These are phyloP conservation scores for Lanmaoa rubissima DNA, from an alignment of 768 basidiomycete species.

Conservation along the genomic window DNA sequence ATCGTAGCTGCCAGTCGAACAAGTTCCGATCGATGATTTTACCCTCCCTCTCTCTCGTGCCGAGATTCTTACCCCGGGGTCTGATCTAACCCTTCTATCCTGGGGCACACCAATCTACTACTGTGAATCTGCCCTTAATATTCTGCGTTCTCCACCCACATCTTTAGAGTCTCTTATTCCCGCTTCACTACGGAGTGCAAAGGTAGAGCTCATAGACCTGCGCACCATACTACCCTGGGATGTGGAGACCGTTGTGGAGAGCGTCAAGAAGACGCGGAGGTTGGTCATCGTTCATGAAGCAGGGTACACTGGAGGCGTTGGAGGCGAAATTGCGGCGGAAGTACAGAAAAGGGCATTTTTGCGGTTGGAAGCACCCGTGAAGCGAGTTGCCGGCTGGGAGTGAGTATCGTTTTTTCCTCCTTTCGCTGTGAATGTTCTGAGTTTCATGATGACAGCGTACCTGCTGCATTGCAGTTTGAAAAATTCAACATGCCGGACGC, in stretches of 20 bases:
- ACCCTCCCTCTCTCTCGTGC: conserved; percentile 80
- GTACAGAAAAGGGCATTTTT: conserved; percentile 87
- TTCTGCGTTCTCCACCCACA: conserved; percentile 66
- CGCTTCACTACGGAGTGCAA: conserved; percentile 57
- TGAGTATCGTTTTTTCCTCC: conserved; percentile 43
- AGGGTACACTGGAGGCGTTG: conserved; percentile 82
- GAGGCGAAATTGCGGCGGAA: conserved; percentile 89
- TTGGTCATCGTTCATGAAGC: conserved; percentile 93
- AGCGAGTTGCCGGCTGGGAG: conserved; percentile 92
- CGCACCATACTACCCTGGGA: conserved; percentile 91
- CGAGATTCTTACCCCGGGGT: conserved; percentile 69
- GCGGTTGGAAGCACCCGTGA: conserved; percentile 84
- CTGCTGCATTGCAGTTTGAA: conserved; percentile 81
- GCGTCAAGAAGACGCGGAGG: conserved; percentile 81
- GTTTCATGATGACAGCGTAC: conserved; percentile 50
- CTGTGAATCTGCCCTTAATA: conserved; percentile 78
- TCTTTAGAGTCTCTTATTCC: conserved; percentile 67
- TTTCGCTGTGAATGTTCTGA: conserved; percentile 1
- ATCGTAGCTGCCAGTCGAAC: conserved; percentile 57
- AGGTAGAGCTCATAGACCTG: conserved; percentile 87
- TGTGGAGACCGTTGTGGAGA: conserved; percentile 72
- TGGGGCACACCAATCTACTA: conserved; percentile 96
- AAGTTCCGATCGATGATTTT: conserved; percentile 88
- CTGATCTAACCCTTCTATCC: conserved; percentile 84
- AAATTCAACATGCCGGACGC: conserved; percentile 92